phyloP scores from a whole-genome alignment of 257 asterid species.

The Primulina eburnea region DNA sequence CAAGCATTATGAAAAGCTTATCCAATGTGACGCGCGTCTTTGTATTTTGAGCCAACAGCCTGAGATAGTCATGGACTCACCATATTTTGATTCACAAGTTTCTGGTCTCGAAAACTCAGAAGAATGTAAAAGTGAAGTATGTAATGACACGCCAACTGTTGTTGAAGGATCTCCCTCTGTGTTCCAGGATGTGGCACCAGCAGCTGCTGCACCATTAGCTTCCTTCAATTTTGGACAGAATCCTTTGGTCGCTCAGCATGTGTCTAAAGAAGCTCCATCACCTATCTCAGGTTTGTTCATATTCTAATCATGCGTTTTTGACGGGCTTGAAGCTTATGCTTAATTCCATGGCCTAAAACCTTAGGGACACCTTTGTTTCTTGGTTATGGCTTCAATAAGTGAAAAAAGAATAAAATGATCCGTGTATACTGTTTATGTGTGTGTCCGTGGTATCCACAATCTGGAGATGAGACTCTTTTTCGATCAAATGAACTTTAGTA shows the following conservation, averaged over 20 bases:
- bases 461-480: neutral
- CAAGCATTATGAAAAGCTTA: slow-evolving; percentile 79
- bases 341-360: neutral
- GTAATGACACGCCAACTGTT: slow-evolving; percentile 30
- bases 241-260: slow-evolving; percentile 25
- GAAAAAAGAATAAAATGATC: neutral
- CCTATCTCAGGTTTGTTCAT: slow-evolving; percentile 60
- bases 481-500: neutral
- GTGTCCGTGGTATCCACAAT: neutral
- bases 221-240: slow-evolving; percentile 39
- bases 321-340: too few species aligned
- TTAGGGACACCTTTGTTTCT: neutral
- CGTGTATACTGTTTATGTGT: neutral
- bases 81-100: slow-evolving; percentile 52
- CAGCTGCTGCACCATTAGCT: slow-evolving; percentile 40
- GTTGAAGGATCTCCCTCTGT: slow-evolving; percentile 43
- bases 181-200: slow-evolving; percentile 43
- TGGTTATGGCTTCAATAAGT: neutral
- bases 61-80: slow-evolving; percentile 47
- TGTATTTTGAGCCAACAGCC: slow-evolving; percentile 57
- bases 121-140: slow-evolving; percentile 33
- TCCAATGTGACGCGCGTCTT: slow-evolving; percentile 68
- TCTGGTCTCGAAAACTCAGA: slow-evolving; percentile 44
- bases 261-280: slow-evolving; percentile 47
- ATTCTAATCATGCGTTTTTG: slow-evolving; percentile 2